Evolutionary conservation across 805 yeast species (phyloP), one percentile per base, ranked within the genome.

Genomic region (Yarrowia sp.): DNA sequence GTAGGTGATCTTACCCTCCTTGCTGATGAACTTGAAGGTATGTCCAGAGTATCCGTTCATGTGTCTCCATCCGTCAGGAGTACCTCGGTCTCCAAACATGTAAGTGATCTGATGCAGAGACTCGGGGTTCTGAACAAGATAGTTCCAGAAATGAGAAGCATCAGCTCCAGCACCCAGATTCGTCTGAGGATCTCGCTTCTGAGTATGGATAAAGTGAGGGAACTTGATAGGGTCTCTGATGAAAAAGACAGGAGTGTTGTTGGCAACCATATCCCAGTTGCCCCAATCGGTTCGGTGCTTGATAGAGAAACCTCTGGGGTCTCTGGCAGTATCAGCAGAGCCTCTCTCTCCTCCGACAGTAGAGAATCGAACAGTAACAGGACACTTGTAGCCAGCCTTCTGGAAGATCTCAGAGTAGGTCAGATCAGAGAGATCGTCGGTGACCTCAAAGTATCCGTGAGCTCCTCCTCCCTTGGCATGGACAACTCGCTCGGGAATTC

Each of bases 401-500:
- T 84, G 83, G 69, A 89, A 82, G 74, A 88, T 86, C 65, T 84
- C 84, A 51, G 95, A 84, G 32, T 83, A 80, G 73, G 88, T 84
- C 48, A 89, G 72, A 74, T 89, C 93, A 9, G 90, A 78, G 72
- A 90, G 86, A 72, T 89, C 95, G 71, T 90, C 93, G 11, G 96
- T 90, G 61, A 88, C 92, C 76, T 89, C 96, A 74, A 91, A 91
- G 69, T 81, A 83, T 69, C 96, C 96, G 74, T 81, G 89, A 13
- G 96, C 96, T 74, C 97, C 97, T 13, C 92, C 88, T 70, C 96
- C 97, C 76, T 90, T 90, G 64, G 97, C 97, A 74, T 90, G 97
- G 42, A 91, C 96, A 65, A 90, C 96, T 77, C 97, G 83, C 79
- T 91, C 96, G 13, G 96, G 96, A 69, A 90, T 88, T 77, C 96